Evolutionary conservation across 306 rosid species (phyloP), one percentile per base, ranked within the genome.

Genomic region (Fagus crenata): DNA sequence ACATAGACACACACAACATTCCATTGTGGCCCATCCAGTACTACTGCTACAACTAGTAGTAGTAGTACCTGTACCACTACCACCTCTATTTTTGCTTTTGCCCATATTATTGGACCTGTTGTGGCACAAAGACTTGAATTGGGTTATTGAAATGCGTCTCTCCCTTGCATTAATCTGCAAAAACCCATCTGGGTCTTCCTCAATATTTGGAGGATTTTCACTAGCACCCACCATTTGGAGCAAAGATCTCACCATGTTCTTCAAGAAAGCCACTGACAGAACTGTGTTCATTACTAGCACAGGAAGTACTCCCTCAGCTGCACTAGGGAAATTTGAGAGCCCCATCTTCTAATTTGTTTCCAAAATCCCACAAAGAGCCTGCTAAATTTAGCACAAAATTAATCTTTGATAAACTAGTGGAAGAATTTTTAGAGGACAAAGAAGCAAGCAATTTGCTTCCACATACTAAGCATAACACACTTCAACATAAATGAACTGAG

Each of bases 1-100:
- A 78, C 77, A 85, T 0, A 94, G 82, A 83, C 98, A 94, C 4
- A 92, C 98, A 65, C 95, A 89, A 22, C 98, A 92, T 85, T 87
- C 90, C 8, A 54, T 60, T 69, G 56, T 22, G 12, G 8, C 3
- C 5, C 5, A 35, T 22, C 39, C 7, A 3, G 32, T 9, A 31
- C 49, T 37, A n/a, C 49, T 17, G 22, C 67, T 17, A 5, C 14
- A 3, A n/a, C n/a, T 8, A 49, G 14, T 1, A n/a, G 56, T 83
- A 89, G 11, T 17, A 41, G 67, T 70, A 56, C 32, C 13, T 11
- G 17, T 18, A 32, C 14, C 18, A 22, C 17, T 9, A 3, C 40
- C 12, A 0, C 40, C 13, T n/a, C 33, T 35, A 63, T 14, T 17
- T 18, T 31, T 55, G 33, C 49, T 61, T 17, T 33, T n/a, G 17